phyloP scores from a whole-genome alignment of 768 basidiomycete species.

The Collybiopsis luxurians region DNA sequence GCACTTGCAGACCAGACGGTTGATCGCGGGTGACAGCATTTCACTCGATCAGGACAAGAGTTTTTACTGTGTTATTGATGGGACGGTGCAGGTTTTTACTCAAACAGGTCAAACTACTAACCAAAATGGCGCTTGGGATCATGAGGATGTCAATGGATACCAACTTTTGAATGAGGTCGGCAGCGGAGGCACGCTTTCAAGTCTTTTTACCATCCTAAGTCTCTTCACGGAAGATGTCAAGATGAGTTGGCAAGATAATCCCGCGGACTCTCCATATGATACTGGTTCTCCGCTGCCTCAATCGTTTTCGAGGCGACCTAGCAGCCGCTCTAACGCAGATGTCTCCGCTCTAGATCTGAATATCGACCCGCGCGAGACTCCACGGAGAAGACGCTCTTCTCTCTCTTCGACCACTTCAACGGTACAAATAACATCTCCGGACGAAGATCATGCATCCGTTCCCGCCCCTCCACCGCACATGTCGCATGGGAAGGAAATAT shows the following conservation, averaged over 20 bases:
- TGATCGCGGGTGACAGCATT: constrained; percentile 94
- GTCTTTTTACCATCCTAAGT: constrained; percentile 93
- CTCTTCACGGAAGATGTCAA: constrained; percentile 95
- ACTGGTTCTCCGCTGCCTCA: constrained; percentile 16
- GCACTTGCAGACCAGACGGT: constrained; percentile 91
- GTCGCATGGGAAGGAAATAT: constrained; percentile 33
- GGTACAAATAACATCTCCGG: constrained; percentile 37
- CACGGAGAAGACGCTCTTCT: constrained; percentile 48
- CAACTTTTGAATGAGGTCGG: constrained; percentile 96
- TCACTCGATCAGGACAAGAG: constrained; percentile 89
- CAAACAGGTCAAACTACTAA: constrained; percentile 54
- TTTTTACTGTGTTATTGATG: constrained; percentile 98
- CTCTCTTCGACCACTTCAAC: constrained; percentile 70
- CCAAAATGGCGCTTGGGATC: constrained; percentile 65
- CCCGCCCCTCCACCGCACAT: constrained; percentile 14
- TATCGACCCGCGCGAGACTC: constrained; percentile 20
- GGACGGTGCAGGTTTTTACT: constrained; percentile 92
- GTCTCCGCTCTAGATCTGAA: constrained; percentile 60
- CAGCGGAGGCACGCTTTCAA: constrained; percentile 92
- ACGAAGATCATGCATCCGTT: constrained; percentile 11
- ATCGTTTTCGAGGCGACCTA: constrained; percentile 12
- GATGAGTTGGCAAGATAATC: constrained; percentile 86
- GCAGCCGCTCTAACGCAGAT: constrained; percentile 55
- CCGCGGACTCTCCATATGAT: constrained; percentile 21
- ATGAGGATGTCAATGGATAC: constrained; percentile 91